A percentile compares a stretch with the other conserved stretches of the same genome.
Conservation (phyloP, 768 basidiomycete species). For the Psilocybe azurescens region DNA sequence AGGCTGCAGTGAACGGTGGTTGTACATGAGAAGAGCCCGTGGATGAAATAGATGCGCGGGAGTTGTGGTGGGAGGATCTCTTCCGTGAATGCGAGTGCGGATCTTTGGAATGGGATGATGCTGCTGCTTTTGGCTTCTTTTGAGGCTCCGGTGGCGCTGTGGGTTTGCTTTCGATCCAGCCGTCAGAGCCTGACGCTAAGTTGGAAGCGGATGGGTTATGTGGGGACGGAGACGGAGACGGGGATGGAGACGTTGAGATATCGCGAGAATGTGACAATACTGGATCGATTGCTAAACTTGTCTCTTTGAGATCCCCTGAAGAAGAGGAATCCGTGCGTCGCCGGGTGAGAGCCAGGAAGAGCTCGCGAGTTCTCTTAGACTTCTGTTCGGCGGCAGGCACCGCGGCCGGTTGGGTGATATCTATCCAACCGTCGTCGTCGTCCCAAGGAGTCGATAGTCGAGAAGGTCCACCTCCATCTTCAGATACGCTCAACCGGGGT, state of each 20-base stretch:
- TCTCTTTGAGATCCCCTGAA: slow-evolving; percentile 28
- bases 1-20: slow-evolving; percentile 8
- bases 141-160: slow-evolving; percentile 17
- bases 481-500: slow-evolving; percentile 43
- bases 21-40: slow-evolving; percentile 15
- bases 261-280: slow-evolving; percentile 4
- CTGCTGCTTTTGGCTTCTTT: slow-evolving; percentile 17
- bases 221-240: slow-evolving; percentile 29
- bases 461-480: slow-evolving; percentile 39
- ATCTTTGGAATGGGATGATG: slow-evolving; percentile 10
- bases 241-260: slow-evolving; percentile 28
- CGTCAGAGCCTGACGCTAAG: slow-evolving; percentile 28
- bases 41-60: slow-evolving; percentile 13
- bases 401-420: slow-evolving; percentile 30
- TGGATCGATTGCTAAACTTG: slow-evolving; percentile 6
- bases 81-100: slow-evolving; percentile 20
- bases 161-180: slow-evolving; percentile 43
- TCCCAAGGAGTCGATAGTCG: slow-evolving; percentile 39
- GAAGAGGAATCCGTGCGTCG: slow-evolving; percentile 45
- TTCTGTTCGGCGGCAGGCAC: slow-evolving; percentile 32
- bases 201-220: slow-evolving; percentile 17
- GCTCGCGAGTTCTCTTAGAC: slow-evolving; percentile 44
- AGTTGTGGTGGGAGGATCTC: slow-evolving; percentile 21
- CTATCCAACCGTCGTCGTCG: slow-evolving; percentile 54
- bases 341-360: slow-evolving; percentile 46